Base-by-base conservation (phyloP, 768 basidiomycete genomes). In the Tulasnella sp. region DNA sequence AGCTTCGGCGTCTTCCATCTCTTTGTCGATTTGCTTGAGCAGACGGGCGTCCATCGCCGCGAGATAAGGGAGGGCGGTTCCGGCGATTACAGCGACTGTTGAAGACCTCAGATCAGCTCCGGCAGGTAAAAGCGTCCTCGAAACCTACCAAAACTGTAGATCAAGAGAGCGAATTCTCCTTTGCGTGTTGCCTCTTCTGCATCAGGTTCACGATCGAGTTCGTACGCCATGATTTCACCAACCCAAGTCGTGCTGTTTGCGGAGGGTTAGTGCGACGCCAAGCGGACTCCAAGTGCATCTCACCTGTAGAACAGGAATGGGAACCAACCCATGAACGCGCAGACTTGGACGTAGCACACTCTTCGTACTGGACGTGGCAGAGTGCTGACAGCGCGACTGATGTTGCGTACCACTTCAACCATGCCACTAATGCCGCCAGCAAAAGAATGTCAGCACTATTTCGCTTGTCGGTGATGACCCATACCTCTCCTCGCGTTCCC, bases 261-360 rank as follows among this genome's bases (percentile, higher is more conserved):
- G 41, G 72, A n/a, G 46, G 37, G 79, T 28, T 80, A 50, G 44
- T 60, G 12, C 8, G 9, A 24, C 60, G 28, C 60, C 14, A 28
- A 6, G 1, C 7, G 7, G 1, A 64, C 3, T 64, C n/a, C 5
- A 40, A n/a, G 6, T 24, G 60, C 20, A 20, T 37, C 91, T 80
- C 85, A 93, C 93, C 94, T 90, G 83, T 96, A 96, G 86, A 98
- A 98, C 58, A 98, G 88, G 88, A 96, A 98, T 0, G 97, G 97
- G 84, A 98, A 98, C 95, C 97, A 98, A 82, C 95, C 96, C 95
- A 97, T 97, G 85, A 97, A 98, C 2, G 97, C 96, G 84, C 95
- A 97, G 24, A 98, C 86, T 84, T 98, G 97, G 3, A 98, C 96
- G 84, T 93, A 92, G 85, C 97, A 98, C 16, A 98, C 97, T 40